Conservation (phyloP, 1,284 basidiomycete species). For the Stygiomarasmius scandens region DNA sequence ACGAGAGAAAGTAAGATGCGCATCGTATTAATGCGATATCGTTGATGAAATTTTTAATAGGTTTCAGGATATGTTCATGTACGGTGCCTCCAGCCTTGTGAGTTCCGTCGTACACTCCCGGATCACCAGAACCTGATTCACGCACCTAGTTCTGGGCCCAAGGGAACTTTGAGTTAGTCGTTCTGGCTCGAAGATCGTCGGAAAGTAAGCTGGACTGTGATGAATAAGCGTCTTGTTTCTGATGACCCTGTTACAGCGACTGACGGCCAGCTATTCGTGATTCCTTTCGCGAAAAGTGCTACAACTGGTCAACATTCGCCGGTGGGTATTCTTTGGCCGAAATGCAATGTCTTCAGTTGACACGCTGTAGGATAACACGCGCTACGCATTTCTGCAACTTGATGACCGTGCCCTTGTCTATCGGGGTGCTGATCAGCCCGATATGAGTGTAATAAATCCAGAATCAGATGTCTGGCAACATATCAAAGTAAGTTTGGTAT, state of each 20-base stretch:
- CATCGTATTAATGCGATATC: neutral
- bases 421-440: conserved; percentile 94
- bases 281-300: conserved; percentile 96
- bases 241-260: conserved; percentile 36
- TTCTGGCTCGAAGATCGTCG: conserved; percentile 56
- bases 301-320: conserved; percentile 91
- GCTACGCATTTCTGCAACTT: conserved; percentile 94
- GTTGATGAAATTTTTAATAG: conserved; percentile 36
- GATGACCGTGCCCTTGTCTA: conserved; percentile 96
- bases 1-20: conserved; percentile 49
- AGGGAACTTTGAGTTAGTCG: conserved; percentile 86
- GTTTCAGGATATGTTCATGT: conserved; percentile 87
- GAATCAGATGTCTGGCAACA: conserved; percentile 98
- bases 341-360: neutral
- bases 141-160: conserved; percentile 83
- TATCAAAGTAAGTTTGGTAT: conserved; percentile 65
- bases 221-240: neutral
- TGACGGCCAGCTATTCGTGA: conserved; percentile 77
- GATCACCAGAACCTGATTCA: conserved; percentile 9
- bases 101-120: conserved; percentile 23
- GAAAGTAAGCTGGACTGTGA: conserved; percentile 34
- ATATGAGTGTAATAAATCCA: conserved; percentile 98
- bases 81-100: conserved; percentile 71
- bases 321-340: conserved; percentile 41
- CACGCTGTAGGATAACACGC: conserved; percentile 77